Evolutionary conservation across 2,329 filamentous ascomycete species (phyloP).

Genomic region (Coniochaeta ligniaria): DNA sequence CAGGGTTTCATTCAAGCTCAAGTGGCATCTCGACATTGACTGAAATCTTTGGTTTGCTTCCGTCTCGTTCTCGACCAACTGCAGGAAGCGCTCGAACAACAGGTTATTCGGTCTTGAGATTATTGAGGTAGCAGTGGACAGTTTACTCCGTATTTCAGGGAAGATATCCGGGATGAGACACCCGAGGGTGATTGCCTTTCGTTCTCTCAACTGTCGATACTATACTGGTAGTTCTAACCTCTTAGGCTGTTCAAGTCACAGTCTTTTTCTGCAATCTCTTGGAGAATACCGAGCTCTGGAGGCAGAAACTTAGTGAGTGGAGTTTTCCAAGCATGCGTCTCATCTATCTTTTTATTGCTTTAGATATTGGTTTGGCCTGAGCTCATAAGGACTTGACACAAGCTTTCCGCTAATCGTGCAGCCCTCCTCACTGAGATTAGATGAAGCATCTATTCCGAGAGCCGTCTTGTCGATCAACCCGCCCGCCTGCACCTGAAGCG

Average conservation of each 20-base stretch:
- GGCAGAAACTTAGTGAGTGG: background rate
- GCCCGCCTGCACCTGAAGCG: background rate
- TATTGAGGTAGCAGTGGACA: no score
- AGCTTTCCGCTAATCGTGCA: background rate
- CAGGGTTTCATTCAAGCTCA: background rate
- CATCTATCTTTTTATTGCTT: background rate
- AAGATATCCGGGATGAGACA: no score
- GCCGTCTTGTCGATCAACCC: background rate
- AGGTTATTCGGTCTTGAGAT: no score
- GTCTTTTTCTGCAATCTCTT: background rate
- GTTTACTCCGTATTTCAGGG: no score
- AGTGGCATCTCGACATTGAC: background rate
- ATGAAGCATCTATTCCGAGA: background rate
- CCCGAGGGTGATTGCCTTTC: no score
- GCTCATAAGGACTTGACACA: background rate
- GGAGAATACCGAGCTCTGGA: background rate
- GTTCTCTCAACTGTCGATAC: no score
- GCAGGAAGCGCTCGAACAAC: no score
- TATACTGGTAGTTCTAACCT: no score
- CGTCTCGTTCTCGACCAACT: background rate
- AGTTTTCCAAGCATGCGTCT: background rate
- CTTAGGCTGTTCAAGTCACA: background rate
- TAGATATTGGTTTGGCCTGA: background rate
- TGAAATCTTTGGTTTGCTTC: background rate
- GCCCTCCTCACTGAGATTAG: background rate